phyloP scores from a whole-genome alignment of 306 rosid species.

The Prunus campanulata region DNA sequence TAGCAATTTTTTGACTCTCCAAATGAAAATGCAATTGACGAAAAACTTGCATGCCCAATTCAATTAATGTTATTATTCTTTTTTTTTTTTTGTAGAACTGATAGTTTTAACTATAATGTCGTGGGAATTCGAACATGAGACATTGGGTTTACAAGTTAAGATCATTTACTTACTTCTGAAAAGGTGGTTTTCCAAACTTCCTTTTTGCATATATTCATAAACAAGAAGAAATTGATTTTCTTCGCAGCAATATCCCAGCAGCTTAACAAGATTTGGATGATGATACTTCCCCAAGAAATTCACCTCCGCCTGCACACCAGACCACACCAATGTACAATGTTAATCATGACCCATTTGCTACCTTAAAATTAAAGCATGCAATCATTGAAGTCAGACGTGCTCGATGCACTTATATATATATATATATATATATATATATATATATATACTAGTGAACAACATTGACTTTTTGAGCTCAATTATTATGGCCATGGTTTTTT shows the following conservation, averaged over 20 bases:
- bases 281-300: constrained; percentile 69
- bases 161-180: constrained; percentile 50
- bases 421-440: background rate
- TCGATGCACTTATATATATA: background rate
- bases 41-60: background rate
- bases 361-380: background rate
- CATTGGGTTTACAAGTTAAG: no score
- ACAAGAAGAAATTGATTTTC: constrained; percentile 61
- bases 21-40: background rate
- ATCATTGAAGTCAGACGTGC: background rate
- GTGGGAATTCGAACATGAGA: accelerated
- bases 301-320: constrained; percentile 62
- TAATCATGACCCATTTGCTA: background rate
- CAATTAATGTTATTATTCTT: no score
- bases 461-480: background rate
- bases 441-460: background rate
- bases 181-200: constrained; percentile 88
- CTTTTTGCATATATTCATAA: constrained; percentile 70
- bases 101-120: no score
- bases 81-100: accelerated
- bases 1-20: background rate
- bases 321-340: background rate
- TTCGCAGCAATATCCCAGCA: constrained; percentile 78
- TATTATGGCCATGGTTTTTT: background rate
- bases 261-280: constrained; percentile 78